Evolutionary conservation across 495 filamentous ascomycete species (phyloP), one percentile per base, ranked within the genome.

Genomic region (Ascodesmis nigricans): DNA sequence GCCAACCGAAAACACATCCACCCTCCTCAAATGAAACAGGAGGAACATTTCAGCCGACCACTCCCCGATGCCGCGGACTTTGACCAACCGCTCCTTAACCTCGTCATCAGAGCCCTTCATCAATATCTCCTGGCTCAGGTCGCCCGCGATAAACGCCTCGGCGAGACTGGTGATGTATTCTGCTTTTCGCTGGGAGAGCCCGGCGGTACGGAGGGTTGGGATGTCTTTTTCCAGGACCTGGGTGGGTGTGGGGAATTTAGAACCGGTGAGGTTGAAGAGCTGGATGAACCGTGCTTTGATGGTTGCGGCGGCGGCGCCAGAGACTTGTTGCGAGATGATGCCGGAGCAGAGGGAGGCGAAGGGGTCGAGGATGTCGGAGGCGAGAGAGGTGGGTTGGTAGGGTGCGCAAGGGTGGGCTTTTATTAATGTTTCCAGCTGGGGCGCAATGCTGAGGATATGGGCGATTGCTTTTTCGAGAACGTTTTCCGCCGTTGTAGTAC

Each of bases 31-130:
- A 7, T 66, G 74, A 55, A 95, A 95, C 50, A 75, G 76, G 40
- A 81, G 75, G 58, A 97, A 97, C 84, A 93, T 95, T 61, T 92
- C 83, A 14, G 84, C 87, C 34, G 73, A 80, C 87, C 90, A 95
- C 40, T 58, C 62, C 2, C 87, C 87, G 32, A 97, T 54, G 3
- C 87, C 87, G 21, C 83, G 61, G 21, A 97, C 81, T 13, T 77
- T 75, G n/a, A 67, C 75, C 40, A 97, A 56, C 47, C 64, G 73
- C 56, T 75, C 65, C 21, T 93, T 51, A 8, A 97, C 58, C 45
- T 91, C 82, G 32, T 90, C 82, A 56, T 97, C 80, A 26, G 67
- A 66, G 4, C 79, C 82, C 20, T 65, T 61, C 22, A 73, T 62
- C 11, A 97, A 62, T 59, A 83, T 69, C 40, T 65, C 57, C 16